A percentile compares a stretch with the other conserved stretches of the same genome.
Evolutionary conservation across 164 flowering plant species (phyloP).

Genomic region (Vitis vinifera): ASM3070453v1 NC_081820.1:19327001-19327500

Average conservation of each 20-base stretch:
- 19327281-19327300: constrained; percentile 26
- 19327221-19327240: constrained; percentile 10
- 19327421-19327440: constrained; percentile 34
- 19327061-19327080: constrained; percentile 11
- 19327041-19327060: constrained; percentile 15
- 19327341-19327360: constrained; percentile 52
- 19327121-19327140: constrained; percentile 26
- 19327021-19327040: constrained; percentile 30
- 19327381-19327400: constrained; percentile 66
- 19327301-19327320: constrained; percentile 74
- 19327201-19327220: constrained; percentile 23
- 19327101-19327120: constrained; percentile 13
- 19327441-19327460: constrained; percentile 47
- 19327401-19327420: constrained; percentile 71
- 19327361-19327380: constrained; percentile 61
- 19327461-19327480: constrained; percentile 72
- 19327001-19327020: constrained; percentile 16
- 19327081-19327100: constrained; percentile 17
- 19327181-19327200: constrained; percentile 26
- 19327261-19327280: background rate
- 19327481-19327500: constrained; percentile 76
- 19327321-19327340: constrained; percentile 61
- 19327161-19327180: constrained; percentile 40
- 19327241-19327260: constrained; percentile 8
- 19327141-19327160: constrained; percentile 38